Percentiles rank a stretch among this genome's conserved stretches.
phyloP scores from a whole-genome alignment of 306 rosid species.

The Begonia fuchsioides region DNA sequence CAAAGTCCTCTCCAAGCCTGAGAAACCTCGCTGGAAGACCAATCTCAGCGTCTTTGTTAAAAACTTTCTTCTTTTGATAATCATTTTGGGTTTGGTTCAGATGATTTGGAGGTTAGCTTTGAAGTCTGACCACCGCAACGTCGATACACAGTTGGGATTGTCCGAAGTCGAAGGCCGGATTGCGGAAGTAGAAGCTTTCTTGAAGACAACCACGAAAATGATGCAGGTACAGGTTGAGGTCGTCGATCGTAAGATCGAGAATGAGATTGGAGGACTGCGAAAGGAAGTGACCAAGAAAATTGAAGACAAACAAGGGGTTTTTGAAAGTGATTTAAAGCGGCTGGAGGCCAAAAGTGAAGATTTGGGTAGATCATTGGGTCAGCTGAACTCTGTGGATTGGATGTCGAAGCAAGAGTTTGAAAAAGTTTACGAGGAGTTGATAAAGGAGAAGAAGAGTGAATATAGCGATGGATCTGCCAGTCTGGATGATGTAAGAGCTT shows the following conservation, averaged over 20 bases:
- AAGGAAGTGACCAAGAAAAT: slow-evolving; percentile 38
- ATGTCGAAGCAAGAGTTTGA: slow-evolving; percentile 64
- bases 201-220: slow-evolving; percentile 55
- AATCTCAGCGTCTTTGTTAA: slow-evolving; percentile 37
- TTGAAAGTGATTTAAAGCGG: slow-evolving; percentile 31
- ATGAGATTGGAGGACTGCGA: slow-evolving; percentile 46
- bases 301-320: slow-evolving; percentile 31
- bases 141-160: slow-evolving; percentile 23
- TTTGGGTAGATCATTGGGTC: slow-evolving; percentile 43
- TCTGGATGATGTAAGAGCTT: slow-evolving; percentile 63
- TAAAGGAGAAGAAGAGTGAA: slow-evolving; percentile 20
- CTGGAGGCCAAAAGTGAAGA: slow-evolving; percentile 37
- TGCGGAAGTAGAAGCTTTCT: slow-evolving; percentile 46
- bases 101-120: slow-evolving; percentile 31
- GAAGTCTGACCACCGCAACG: slow-evolving; percentile 21
- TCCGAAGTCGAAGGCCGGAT: slow-evolving; percentile 62
- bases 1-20: slow-evolving; percentile 19
- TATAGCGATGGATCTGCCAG: slow-evolving; percentile 20
- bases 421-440: slow-evolving; percentile 38
- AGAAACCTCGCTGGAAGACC: slow-evolving; percentile 59
- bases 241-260: slow-evolving; percentile 58
- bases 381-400: slow-evolving; percentile 47
- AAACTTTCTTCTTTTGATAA: slow-evolving; percentile 32
- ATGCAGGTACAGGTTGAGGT: slow-evolving; percentile 75
- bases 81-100: slow-evolving; percentile 46